Evolutionary conservation across 1,284 basidiomycete species (phyloP).

Genomic region (Boletus albobrunnescens): DNA sequence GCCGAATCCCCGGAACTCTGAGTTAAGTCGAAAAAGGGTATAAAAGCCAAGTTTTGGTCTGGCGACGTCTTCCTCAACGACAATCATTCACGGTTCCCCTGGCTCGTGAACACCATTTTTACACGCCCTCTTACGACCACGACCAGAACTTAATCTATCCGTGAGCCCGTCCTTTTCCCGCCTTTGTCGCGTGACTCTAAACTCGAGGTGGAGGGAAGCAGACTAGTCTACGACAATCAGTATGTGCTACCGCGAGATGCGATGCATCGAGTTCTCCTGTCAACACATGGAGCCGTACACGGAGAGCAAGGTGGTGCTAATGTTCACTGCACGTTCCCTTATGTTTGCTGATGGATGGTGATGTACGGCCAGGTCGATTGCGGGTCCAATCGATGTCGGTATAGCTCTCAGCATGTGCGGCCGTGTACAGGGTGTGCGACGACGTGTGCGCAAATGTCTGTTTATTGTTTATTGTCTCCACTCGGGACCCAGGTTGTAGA

Average conservation of each 20-base stretch:
- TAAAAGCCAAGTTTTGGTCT: conserved; percentile 15
- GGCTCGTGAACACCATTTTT: background rate
- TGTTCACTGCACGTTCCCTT: background rate
- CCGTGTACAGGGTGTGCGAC: conserved; percentile 34
- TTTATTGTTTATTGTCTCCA: background rate
- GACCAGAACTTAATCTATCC: conserved; percentile 23
- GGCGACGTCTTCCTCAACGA: conserved; percentile 5
- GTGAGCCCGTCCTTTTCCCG: conserved; percentile 11
- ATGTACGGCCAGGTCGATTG: conserved; percentile 39
- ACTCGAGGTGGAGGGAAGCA: conserved; percentile 11
- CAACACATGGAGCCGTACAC: conserved; percentile 25
- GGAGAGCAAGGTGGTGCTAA: conserved; percentile 27
- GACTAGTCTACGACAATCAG: conserved; percentile 6
- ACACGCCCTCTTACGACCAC: conserved; percentile 1
- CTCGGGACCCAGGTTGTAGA: too few relatives aligned
- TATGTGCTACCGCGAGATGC: conserved; percentile 32
- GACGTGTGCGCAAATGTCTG: conserved; percentile 38
- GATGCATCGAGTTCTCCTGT: conserved; percentile 24
- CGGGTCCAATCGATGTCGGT: conserved; percentile 36
- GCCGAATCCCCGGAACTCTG: conserved; percentile 3
- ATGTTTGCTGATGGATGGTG: conserved; percentile 19
- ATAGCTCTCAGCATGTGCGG: conserved; percentile 35
- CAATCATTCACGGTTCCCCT: background rate
- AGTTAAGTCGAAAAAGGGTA: conserved; percentile 10
- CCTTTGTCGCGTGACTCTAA: conserved; percentile 12